Conservation (phyloP, 257 asterid species). For the Nemophila menziesii region DNA sequence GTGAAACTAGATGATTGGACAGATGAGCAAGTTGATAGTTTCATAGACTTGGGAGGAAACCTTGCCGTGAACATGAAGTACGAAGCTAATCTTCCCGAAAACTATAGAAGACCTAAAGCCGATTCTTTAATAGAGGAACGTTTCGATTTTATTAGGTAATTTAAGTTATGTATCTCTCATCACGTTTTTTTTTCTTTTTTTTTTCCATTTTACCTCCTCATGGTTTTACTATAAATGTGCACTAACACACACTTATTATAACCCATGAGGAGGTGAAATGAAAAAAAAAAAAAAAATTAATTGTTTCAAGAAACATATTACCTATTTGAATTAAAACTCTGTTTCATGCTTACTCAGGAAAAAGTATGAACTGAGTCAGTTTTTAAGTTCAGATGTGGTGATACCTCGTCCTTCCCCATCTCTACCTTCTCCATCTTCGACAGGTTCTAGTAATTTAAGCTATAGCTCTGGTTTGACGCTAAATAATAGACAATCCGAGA, state of each 20-base stretch:
- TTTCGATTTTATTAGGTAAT: slow-evolving; percentile 74
- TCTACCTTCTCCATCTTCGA: slow-evolving; percentile 15
- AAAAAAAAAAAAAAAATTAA: no score
- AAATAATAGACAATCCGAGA: slow-evolving; percentile 41
- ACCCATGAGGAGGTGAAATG: no score
- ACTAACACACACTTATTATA: no score
- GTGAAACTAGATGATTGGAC: slow-evolving; percentile 93
- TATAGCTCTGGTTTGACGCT: slow-evolving; percentile 17
- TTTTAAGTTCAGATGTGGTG: slow-evolving; percentile 27
- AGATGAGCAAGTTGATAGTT: slow-evolving; percentile 67
- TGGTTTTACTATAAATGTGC: no score
- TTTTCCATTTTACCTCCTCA: no score
- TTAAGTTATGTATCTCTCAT: not conserved
- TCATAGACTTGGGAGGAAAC: slow-evolving; percentile 72
- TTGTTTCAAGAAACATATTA: not conserved
- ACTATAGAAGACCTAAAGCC: slow-evolving; percentile 45
- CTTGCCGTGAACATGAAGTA: slow-evolving; percentile 50
- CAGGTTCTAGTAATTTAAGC: slow-evolving; percentile 27
- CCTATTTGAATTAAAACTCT: slow-evolving; percentile 11
- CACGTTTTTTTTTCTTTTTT: no score
- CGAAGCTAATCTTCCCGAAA: slow-evolving; percentile 62
- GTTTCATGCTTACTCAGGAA: slow-evolving; percentile 34
- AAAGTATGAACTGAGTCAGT: slow-evolving; percentile 73
- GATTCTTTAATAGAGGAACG: slow-evolving; percentile 68
- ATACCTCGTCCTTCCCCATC: slow-evolving; percentile 39